Evolutionary conservation across 441 rosid species (phyloP).

Genomic region (Gossypium davidsonii): DNA sequence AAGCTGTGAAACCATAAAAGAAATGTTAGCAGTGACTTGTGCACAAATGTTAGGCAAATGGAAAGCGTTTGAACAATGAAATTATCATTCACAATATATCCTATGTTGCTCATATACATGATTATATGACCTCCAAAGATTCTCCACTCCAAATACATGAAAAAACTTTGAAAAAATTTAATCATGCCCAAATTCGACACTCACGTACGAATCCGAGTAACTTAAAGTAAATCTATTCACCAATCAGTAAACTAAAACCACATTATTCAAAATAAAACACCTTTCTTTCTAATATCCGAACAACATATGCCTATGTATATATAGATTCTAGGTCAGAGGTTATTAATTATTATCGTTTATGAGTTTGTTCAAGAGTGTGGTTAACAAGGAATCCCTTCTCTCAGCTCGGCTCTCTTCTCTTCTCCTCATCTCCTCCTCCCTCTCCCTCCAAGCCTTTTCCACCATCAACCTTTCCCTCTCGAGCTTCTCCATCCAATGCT

Average conservation of each 20-base stretch:
- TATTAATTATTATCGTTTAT: slow-evolving; percentile 22
- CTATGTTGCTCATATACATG: too few relatives aligned
- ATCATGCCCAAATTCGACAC: too few relatives aligned
- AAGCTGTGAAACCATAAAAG: slow-evolving; percentile 64
- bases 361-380: slow-evolving; percentile 38
- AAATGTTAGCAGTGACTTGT: slow-evolving; percentile 56
- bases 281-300: background rate
- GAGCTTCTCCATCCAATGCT: slow-evolving; percentile 40
- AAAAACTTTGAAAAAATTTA: too few relatives aligned
- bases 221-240: background rate
- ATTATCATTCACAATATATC: background rate
- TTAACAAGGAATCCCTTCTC: slow-evolving; percentile 43
- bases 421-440: slow-evolving; percentile 43
- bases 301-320: background rate
- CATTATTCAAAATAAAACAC: background rate
- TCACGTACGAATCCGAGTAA: too few relatives aligned
- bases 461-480: slow-evolving; percentile 47
- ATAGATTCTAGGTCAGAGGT: slow-evolving; percentile 11
- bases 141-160: too few relatives aligned
- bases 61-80: slow-evolving; percentile 31
- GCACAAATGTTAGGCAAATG: slow-evolving; percentile 66
- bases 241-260: background rate
- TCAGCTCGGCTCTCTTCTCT: slow-evolving; percentile 52
- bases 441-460: slow-evolving; percentile 49
- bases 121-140: too few relatives aligned